These are phyloP conservation scores for Coemansia sp. DNA, from an alignment of 192 early-diverging fungal species.

Conservation along the genomic window DNA sequence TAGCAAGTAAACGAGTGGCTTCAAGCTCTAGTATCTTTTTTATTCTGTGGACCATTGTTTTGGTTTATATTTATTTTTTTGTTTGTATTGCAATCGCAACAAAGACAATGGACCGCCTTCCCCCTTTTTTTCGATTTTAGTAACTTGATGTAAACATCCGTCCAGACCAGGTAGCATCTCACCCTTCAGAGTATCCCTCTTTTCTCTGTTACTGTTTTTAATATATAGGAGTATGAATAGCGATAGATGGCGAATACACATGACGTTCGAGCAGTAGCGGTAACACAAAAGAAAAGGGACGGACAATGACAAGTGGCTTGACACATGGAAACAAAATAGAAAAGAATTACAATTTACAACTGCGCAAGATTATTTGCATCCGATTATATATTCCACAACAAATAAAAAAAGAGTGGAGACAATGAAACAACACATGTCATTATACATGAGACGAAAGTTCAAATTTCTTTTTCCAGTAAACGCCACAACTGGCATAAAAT, in stretches of 20 bases:
- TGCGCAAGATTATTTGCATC: not conserved
- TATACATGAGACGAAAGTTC: not conserved
- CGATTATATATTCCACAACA: not conserved
- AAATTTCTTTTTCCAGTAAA: not conserved
- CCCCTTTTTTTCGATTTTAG: not conserved
- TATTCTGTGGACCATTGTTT: not conserved
- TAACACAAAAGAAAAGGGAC: not conserved
- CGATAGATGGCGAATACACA: not conserved
- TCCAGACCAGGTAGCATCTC: not conserved
- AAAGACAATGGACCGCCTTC: not conserved
- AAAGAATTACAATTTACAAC: not conserved
- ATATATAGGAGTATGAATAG: not conserved
- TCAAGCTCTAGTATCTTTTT: not conserved
- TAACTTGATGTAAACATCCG: not conserved
- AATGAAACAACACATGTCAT: not conserved
- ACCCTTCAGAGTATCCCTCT: not conserved
- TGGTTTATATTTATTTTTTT: constrained; percentile 1
- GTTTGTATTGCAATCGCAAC: not conserved
- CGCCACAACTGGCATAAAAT: not conserved
- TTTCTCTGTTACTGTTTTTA: not conserved
- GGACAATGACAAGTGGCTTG: not conserved
- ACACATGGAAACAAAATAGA: not conserved
- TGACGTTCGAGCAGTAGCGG: not conserved
- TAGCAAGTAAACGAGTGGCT: not conserved
- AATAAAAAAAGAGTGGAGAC: not conserved